phyloP scores from a whole-genome alignment of 2,329 filamentous ascomycete genomes.

The Nemania bipapillata region DNA sequence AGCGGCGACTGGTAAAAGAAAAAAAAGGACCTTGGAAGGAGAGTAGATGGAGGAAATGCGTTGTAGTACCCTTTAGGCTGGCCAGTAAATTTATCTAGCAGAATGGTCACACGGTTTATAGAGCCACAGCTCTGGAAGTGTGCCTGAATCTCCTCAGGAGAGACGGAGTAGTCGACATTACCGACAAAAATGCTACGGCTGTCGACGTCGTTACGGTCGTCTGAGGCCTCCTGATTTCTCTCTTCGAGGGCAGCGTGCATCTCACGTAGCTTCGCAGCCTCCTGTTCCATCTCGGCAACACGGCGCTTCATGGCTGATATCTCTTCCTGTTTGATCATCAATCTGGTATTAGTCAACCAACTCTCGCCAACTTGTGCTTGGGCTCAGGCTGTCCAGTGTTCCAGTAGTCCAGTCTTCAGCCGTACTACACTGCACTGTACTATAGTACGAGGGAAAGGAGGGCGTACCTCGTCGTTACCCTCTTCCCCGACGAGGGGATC shows the following conservation, averaged over 20 bases:
- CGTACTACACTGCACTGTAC: conserved; percentile 35
- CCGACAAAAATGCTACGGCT: conserved; percentile 96
- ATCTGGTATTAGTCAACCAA: conserved; percentile 42
- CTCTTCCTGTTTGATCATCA: conserved; percentile 67
- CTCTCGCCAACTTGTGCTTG: conserved; percentile 33
- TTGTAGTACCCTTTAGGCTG: conserved; percentile 94
- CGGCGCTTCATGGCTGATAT: conserved; percentile 87
- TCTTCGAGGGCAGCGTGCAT: conserved; percentile 89
- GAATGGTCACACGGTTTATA: conserved; percentile 97
- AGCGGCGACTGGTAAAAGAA: background rate
- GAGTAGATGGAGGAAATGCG: conserved; percentile 48
- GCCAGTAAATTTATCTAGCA: conserved; percentile 97
- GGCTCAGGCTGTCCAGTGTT: conserved; percentile 24
- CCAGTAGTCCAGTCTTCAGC: no score
- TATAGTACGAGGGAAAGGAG: conserved; percentile 34
- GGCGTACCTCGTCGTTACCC: conserved; percentile 61
- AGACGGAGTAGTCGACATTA: conserved; percentile 97
- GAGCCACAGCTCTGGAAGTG: conserved; percentile 97
- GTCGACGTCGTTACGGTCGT: conserved; percentile 96
- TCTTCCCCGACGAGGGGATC: conserved; percentile 56
- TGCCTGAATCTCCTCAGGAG: conserved; percentile 96
- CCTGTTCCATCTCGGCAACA: conserved; percentile 90
- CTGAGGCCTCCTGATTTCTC: conserved; percentile 81
- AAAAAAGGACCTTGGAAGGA: background rate
- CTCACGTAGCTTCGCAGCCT: conserved; percentile 84